Evolutionary conservation across 1,284 basidiomycete species (phyloP), one percentile per base, ranked within the genome.

Genomic region (Leccinum insigne): DNA sequence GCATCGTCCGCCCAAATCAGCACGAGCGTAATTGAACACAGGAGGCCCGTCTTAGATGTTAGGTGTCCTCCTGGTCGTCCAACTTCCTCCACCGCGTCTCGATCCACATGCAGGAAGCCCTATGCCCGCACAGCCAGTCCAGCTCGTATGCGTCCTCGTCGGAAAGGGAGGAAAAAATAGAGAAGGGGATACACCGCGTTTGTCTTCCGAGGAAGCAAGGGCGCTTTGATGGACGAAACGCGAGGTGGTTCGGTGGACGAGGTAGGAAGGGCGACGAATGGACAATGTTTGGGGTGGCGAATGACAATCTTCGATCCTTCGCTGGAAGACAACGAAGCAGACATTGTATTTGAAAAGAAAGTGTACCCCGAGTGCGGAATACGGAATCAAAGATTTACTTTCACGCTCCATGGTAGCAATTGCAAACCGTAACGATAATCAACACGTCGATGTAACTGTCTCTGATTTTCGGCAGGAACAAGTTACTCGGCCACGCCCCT

Each of bases 201-300:
- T 74, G 52, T 77, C 70, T 54, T 69, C 62, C 5, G 63, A 58
- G 14, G 66, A 63, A 10, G 62, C 57, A 8, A 66, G 26, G 29
- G 66, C 21, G 26, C 64, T 68, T 23, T 72, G 68, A 32, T 71
- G 65, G 38, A 65, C 23, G 63, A 64, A 6, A 66, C 6, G 23
- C 54, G 64, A 8, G 70, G 65, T 9, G 67, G 58, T 14, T 47
- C 26, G 0, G 62, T 66, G 29, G 75, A 73, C 1, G 75, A 77
- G 23, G 71, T 67, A n/a, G 74, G 74, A 14, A 76, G 71, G 74
- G 0, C 74, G 72, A 57, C 74, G 70, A 49, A 75, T 26, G 8
- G 75, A 65, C 4, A 72, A 74, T 5, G 66, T 38, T 44, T 67
- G 73, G 7, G 14, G 23, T 42, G 38, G 63, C 14, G 64, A 29